Base-by-base conservation (phyloP, 352 stramenopile species). In the Pythium coloratum region DNA sequence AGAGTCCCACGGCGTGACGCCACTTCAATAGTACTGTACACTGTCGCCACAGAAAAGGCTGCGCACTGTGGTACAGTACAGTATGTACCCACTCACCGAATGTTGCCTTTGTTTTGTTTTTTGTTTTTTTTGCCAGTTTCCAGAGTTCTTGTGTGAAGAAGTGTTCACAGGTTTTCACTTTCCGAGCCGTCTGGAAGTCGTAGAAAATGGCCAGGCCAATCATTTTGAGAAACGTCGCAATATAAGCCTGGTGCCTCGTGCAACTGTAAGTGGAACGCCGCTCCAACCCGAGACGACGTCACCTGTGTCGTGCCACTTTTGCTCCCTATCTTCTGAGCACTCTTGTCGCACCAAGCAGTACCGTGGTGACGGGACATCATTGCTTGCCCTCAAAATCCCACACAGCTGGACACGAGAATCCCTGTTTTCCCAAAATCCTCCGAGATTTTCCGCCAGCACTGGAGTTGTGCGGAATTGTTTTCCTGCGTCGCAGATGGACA, bases 1-100 rank as follows among this genome's bases (percentile, higher is more conserved):
- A 32, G 46, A 53, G 46, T 53, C 46, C 46, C 46, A 53, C 46
- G 46, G 46, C 46, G 46, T 53, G 46, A 53, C 46, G 46, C 46
- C 46, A 53, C 46, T 53, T 53, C 46, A 53, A 53, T 47, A 44
- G 10, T 44, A 44, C 38, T n/a, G 9, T 44, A 14, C 38, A 44
- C 38, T 44, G 9, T 44, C 38, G 12, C 38, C 38, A 2, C 9
- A 44, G 38, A 44, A 44, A 18, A 44, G 38, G 12, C 46, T 32
- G 46, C 6, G 38, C 12, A 53, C 46, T 53, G 46, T 24, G 10
- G 44, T 28, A 9, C 44, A 50, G 44, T 53, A 30, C 46, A 18
- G 46, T 32, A 16, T 32, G 46, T 53, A 53, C 46, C 46, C 46
- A 53, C 46, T 53, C 46, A 28, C 46, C 20, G 46, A 53, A 26